Base-by-base conservation (phyloP, 371 early-diverging fungal species). In the Saksenaea vasiformis region DNA sequence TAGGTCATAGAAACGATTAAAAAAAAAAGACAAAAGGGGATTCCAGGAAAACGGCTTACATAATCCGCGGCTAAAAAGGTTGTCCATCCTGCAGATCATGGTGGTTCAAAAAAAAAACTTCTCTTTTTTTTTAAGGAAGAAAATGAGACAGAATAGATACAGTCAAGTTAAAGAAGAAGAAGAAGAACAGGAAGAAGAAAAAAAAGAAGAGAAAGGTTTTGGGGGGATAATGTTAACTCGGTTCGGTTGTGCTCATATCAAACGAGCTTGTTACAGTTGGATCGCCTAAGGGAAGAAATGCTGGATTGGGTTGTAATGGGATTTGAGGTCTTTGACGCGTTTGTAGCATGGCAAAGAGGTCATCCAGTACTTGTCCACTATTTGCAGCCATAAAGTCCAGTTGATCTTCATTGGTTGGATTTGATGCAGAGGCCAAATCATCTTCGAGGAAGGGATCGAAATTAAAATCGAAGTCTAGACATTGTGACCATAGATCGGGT, bases 391-490 rank as follows among this genome's bases (percentile, higher is more conserved):
- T 54, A 54, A 58, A 58, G 36, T 57, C 60, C 57, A 61, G 36
- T 54, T 53, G 43, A 37, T 51, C 26, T 54, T 36, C 58, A 61
- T 47, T 31, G 37, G 47, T n/a, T 31, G 55, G n/a, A 41, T 28
- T 34, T 14, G 60, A 13, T 54, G 61, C 61, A 0, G 62, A 57
- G 35, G 67, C 68, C 60, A 79, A 70, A 15, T 76, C 77, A 17
- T 77, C 75, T 36, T 74, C 71, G 59, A 76, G 71, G 58, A 70
- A 67, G 13, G 73, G 70, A 54, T 73, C 73, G 10, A 73, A 65
- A 3, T 69, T 65, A 56, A 69, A 69, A 17, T 67, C 68, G 38
- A 65, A 26, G 24, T 56, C 56, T 26, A 37, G 19, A 34, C 58
- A 53, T 17, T 53, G 37, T 1, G 58, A 58, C 28, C 58, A 37